Conservation (phyloP, 768 basidiomycete genomes). For the Leccinum broughii region DNA sequence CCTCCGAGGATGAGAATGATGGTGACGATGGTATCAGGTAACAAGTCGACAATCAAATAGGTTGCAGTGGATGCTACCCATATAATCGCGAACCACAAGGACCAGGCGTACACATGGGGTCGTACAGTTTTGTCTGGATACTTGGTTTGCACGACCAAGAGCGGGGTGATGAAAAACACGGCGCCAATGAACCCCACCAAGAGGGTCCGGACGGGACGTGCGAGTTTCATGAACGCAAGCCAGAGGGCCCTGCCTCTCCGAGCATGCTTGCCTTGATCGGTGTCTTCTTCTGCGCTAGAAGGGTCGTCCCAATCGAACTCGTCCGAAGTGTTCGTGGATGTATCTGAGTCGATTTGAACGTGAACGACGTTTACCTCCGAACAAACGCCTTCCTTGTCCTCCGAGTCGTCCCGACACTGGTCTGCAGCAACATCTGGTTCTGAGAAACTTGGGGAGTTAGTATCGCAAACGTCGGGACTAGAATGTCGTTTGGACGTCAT, state of each 20-base stretch:
- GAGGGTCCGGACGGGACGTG: conserved; percentile 57
- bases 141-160: conserved; percentile 64
- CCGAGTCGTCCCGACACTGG: conserved; percentile 4
- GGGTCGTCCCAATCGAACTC: conserved; percentile 75
- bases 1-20: conserved; percentile 56
- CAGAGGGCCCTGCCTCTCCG: conserved; percentile 64
- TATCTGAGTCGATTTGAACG: conserved; percentile 26
- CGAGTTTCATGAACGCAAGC: conserved; percentile 65
- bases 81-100: conserved; percentile 66
- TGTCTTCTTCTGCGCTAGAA: conserved; percentile 31
- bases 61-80: conserved; percentile 66
- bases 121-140: conserved; percentile 50
- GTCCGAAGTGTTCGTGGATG: conserved; percentile 62
- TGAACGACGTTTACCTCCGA: conserved; percentile 3
- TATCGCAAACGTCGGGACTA: conserved; percentile 3
- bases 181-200: conserved; percentile 59
- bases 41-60: conserved; percentile 61
- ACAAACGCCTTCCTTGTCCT: conserved; percentile 11
- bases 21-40: conserved; percentile 56
- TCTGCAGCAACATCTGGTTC: conserved; percentile 12
- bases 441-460: conserved; percentile 4
- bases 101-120: conserved; percentile 61
- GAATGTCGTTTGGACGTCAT: conserved; percentile 19
- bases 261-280: conserved; percentile 41
- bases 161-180: conserved; percentile 66